phyloP scores from a whole-genome alignment of 2,329 filamentous ascomycete species.

The Chaetomium sp. region DNA sequence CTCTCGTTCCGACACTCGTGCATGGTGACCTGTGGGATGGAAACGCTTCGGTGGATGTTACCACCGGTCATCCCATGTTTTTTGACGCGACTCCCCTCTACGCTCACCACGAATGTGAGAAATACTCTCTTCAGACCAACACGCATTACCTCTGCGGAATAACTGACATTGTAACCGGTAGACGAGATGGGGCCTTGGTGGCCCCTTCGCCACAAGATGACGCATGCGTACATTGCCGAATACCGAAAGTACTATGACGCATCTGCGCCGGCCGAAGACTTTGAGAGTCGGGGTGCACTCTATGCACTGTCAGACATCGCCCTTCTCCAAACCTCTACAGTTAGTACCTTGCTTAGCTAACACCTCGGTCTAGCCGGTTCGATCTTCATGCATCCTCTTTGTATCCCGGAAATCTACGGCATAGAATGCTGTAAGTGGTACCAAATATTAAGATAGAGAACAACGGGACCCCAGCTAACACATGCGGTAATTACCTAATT shows the following conservation, averaged over 20 bases:
- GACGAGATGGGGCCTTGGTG: constrained; percentile 8
- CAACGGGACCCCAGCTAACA: background rate
- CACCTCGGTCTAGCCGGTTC: background rate
- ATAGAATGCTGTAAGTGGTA: background rate
- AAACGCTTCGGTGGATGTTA: background rate
- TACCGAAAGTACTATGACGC: background rate
- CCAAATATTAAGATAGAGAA: too few relatives aligned
- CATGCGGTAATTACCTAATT: background rate
- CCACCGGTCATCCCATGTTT: background rate
- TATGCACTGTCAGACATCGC: background rate
- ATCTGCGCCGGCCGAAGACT: background rate
- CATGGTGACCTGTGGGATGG: constrained; percentile 7
- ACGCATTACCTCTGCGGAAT: background rate
- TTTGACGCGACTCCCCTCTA: constrained; percentile 5
- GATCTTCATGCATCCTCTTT: constrained; percentile 7
- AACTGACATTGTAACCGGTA: background rate
- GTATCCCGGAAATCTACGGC: constrained; percentile 1
- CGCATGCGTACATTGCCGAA: background rate
- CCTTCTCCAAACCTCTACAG: too few relatives aligned
- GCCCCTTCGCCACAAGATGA: background rate
- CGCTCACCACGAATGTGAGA: constrained; percentile 3
- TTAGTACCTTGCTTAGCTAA: background rate
- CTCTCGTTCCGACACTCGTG: background rate
- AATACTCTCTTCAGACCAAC: background rate
- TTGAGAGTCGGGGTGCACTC: background rate